These are phyloP conservation scores for Bondarzewia mesenterica DNA, from an alignment of 1,284 basidiomycete species.

Conservation along the genomic window DNA sequence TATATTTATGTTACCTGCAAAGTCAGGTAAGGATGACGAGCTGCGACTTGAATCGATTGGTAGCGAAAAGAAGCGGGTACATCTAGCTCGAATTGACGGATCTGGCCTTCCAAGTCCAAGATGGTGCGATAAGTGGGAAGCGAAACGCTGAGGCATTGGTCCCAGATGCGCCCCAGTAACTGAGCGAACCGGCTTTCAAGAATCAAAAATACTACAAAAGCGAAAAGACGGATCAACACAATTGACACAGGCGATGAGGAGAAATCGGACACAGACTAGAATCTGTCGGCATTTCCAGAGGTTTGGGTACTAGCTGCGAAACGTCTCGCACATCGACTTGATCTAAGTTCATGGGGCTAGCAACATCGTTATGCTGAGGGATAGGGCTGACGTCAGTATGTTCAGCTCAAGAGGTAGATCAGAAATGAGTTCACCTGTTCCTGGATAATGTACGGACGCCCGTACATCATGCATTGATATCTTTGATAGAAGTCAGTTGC, in stretches of 20 bases:
- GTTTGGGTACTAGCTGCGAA: conserved; percentile 10
- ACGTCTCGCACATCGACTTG: conserved; percentile 12
- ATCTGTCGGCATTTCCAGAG: conserved; percentile 14
- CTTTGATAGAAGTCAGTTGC: conserved; percentile 4
- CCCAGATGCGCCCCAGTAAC: conserved; percentile 15
- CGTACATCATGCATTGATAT: conserved; percentile 10
- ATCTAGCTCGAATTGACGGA: conserved; percentile 15
- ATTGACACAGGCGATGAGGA: neutral
- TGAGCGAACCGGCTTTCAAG: conserved; percentile 8
- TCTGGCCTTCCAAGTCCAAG: conserved; percentile 14
- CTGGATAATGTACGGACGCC: conserved; percentile 17
- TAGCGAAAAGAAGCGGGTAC: conserved; percentile 12
- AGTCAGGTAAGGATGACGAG: conserved; percentile 13
- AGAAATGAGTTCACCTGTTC: conserved; percentile 12
- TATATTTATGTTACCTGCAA: conserved; percentile 11
- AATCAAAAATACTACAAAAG: conserved; percentile 12
- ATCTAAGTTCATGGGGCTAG: conserved; percentile 15
- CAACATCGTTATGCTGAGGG: conserved; percentile 16
- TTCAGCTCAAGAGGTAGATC: conserved; percentile 2
- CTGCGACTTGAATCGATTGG: conserved; percentile 11
- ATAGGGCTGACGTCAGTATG: no score
- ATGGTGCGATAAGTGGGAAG: conserved; percentile 15
- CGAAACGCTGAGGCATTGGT: conserved; percentile 14
- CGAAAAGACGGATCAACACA: neutral
- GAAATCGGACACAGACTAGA: conserved; percentile 10